A percentile compares a stretch with the other conserved stretches of the same genome.
These are phyloP conservation scores for Microsporum canis DNA, from an alignment of 2,329 filamentous ascomycete species.

Conservation along the genomic window DNA sequence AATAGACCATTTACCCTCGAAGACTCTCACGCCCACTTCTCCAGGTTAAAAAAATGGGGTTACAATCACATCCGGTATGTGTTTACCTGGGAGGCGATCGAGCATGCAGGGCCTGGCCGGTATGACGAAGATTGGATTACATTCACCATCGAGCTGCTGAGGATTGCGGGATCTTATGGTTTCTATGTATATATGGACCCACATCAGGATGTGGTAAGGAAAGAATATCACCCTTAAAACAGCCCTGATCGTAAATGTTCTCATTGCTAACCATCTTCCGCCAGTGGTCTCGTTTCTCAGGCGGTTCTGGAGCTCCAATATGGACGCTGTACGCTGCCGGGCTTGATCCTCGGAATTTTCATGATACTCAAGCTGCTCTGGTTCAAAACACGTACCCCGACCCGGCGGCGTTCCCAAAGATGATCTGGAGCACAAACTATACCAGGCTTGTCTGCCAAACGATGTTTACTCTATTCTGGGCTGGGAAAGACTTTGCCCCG, in stretches of 20 bases:
- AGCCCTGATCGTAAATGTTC: background rate
- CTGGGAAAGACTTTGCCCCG: constrained; percentile 78
- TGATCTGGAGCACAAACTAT: constrained; percentile 99
- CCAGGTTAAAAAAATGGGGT: constrained; percentile 72
- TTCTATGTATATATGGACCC: constrained; percentile 99
- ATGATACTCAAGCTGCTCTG: constrained; percentile 76
- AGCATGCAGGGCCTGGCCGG: constrained; percentile 75
- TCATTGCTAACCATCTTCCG: background rate
- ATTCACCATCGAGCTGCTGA: constrained; percentile 75
- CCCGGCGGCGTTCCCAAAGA: constrained; percentile 81
- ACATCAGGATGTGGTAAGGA: constrained; percentile 76
- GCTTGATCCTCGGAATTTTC: constrained; percentile 74
- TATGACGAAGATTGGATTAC: constrained; percentile 93
- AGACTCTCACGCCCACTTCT: constrained; percentile 77
- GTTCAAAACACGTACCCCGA: constrained; percentile 90
- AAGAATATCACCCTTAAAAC: background rate
- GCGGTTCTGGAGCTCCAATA: constrained; percentile 89
- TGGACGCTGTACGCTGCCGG: constrained; percentile 96
- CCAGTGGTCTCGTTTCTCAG: constrained; percentile 86
- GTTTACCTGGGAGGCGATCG: constrained; percentile 98
- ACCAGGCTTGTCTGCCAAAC: constrained; percentile 73
- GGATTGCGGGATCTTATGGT: constrained; percentile 75
- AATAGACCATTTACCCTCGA: constrained; percentile 70
- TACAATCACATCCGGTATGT: constrained; percentile 96
- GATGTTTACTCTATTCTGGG: constrained; percentile 92